Base-by-base conservation (phyloP, 2,329 filamentous ascomycete genomes). In the Aspergillus sp. region DNA sequence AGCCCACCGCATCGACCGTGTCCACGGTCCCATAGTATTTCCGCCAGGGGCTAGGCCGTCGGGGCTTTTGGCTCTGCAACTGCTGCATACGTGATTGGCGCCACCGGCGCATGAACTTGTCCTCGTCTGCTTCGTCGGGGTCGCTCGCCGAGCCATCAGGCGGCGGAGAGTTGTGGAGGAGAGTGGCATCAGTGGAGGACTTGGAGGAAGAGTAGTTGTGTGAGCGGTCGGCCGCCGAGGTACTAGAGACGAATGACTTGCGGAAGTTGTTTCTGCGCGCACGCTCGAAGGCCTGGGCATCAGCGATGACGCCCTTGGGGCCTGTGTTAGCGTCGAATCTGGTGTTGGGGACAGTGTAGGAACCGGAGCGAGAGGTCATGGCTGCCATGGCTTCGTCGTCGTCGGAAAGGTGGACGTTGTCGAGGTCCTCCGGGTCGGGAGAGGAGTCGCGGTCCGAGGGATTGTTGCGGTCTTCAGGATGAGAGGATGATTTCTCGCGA, bases 1-100 rank as follows among this genome's bases (percentile, higher is more conserved):
- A 99, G 17, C 93, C 95, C 62, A 89, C 80, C 7, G 91, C 93
- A 78, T 98, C 93, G 1, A 98, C 95, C 58, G 86, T 83, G 60
- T 93, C 89, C 61, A 98, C 79, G 12, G 83, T 84, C 20, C 95
- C 95, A 71, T 89, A 98, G 57, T 88, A 81, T 63, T 90, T 81
- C 62, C 89, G 84, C 66, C 88, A 92, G 1, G 91, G 91, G 72
- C 88, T 93, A 52, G 85, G 88, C 68, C 87, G 85, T 68, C 89
- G 81, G 61, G 81, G 89, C 60, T 83, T 82, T 48, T 86, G 80
- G 64, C 65, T 79, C 78, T 81, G 91, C 84, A 98, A 81, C 78
- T 98, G 91, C 60, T 85, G 82, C 70, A 93, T 80, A 57, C 95
- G 83, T 53, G 85, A 86, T 75, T 93, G 87, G 48, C 95, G 85